Conservation (phyloP, 495 filamentous ascomycete species). For the Cladorrhinum samala region DNA sequence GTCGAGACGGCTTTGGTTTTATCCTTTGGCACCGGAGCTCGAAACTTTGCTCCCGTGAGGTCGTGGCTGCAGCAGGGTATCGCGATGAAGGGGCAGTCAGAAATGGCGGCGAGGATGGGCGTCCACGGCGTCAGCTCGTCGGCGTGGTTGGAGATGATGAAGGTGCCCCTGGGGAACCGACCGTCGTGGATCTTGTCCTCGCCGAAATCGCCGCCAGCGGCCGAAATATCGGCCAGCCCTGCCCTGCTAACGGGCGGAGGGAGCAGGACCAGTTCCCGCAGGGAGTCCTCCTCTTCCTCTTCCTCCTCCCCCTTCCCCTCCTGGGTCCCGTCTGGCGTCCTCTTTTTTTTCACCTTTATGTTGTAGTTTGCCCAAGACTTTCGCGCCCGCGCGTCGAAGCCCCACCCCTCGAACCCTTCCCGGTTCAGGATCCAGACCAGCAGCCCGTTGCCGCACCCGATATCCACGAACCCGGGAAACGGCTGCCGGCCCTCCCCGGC, state of each 20-base stretch:
- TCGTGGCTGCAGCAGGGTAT: constrained; percentile 95
- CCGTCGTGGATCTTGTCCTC: constrained; percentile 57
- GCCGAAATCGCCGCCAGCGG: constrained; percentile 20
- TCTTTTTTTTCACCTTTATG: constrained; percentile 16
- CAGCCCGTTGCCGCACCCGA: constrained; percentile 92
- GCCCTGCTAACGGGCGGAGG: constrained; percentile 46
- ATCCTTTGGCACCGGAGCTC: constrained; percentile 57
- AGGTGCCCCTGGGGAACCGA: constrained; percentile 66
- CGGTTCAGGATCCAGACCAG: constrained; percentile 76
- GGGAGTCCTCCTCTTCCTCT: constrained; percentile 23
- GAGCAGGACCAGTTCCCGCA: constrained; percentile 70
- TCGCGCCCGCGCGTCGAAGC: constrained; percentile 78
- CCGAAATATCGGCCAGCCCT: constrained; percentile 10
- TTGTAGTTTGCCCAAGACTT: constrained; percentile 76
- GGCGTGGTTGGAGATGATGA: constrained; percentile 94
- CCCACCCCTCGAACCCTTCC: constrained; percentile 83
- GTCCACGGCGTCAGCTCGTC: constrained; percentile 97
- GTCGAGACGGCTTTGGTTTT: constrained; percentile 47
- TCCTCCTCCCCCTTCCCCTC: constrained; percentile 40
- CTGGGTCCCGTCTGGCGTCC: too few relatives aligned
- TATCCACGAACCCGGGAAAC: constrained; percentile 91
- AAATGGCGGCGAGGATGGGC: constrained; percentile 73
- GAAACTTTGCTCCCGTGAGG: constrained; percentile 65
- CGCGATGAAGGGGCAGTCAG: constrained; percentile 71
- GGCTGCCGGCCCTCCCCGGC: constrained; percentile 17